A percentile compares a stretch with the other conserved stretches of the same genome.
Conservation (phyloP, 2,329 filamentous ascomycete genomes). For the Thielaviopsis ethacetica region DNA sequence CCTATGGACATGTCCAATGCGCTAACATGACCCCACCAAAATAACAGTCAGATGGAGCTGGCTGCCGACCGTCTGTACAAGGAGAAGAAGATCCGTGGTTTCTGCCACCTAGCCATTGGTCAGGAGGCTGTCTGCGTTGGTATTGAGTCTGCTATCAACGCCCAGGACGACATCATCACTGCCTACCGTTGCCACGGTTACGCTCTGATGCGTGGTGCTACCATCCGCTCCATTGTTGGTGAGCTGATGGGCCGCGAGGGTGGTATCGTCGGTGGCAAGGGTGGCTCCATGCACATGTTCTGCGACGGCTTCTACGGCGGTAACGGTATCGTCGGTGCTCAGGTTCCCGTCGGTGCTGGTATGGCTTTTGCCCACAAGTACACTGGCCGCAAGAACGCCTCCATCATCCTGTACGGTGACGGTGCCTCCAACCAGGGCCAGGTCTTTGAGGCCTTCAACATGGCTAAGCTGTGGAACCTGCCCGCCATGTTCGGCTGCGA, state of each 20-base stretch:
- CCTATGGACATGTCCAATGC: constrained; percentile 8
- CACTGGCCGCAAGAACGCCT: constrained; percentile 68
- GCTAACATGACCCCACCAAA: neutral
- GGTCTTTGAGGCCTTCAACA: constrained; percentile 99
- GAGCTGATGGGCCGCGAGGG: constrained; percentile 89
- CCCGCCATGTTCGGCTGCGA: constrained; percentile 94
- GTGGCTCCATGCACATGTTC: constrained; percentile 99
- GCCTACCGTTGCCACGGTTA: constrained; percentile 99
- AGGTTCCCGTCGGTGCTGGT: constrained; percentile 92
- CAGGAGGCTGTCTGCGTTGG: constrained; percentile 95
- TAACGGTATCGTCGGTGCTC: constrained; percentile 97
- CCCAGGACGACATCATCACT: constrained; percentile 87
- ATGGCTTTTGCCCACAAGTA: constrained; percentile 97
- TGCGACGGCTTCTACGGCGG: constrained; percentile 93
- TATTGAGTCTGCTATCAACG: constrained; percentile 89
- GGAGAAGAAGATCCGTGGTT: constrained; percentile 99
- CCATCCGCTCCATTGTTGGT: constrained; percentile 83
- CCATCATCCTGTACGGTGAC: constrained; percentile 87
- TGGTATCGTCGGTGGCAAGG: constrained; percentile 97
- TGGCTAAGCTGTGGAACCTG: constrained; percentile 98
- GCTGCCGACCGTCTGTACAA: constrained; percentile 98
- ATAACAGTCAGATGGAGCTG: constrained; percentile 91
- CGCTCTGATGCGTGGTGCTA: constrained; percentile 86
- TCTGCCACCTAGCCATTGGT: constrained; percentile 95
- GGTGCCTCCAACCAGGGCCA: constrained; percentile 98